phyloP scores from a whole-genome alignment of 2,329 filamentous ascomycete genomes.

The Fusarium graminum region DNA sequence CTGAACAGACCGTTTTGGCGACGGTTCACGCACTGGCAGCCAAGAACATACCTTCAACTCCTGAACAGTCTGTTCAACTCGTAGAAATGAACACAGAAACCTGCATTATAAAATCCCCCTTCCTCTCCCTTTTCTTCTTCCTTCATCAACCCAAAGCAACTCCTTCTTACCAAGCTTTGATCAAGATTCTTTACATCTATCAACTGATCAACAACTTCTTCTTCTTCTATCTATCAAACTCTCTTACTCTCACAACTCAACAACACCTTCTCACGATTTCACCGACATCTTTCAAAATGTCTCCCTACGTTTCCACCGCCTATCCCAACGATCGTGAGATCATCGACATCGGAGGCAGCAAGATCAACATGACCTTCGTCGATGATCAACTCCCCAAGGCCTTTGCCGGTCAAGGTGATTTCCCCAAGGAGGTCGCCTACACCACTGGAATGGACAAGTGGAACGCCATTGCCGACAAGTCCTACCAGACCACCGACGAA shows the following conservation, averaged over 20 bases:
- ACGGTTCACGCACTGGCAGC: too few species aligned
- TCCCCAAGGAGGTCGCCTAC: conserved; percentile 49
- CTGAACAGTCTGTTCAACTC: too few species aligned
- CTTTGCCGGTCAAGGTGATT: conserved; percentile 35
- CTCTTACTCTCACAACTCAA: neutral
- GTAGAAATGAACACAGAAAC: too few species aligned
- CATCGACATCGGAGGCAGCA: conserved; percentile 43
- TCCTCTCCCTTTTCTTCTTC: too few species aligned
- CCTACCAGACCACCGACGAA: conserved; percentile 43
- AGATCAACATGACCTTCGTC: conserved; percentile 21
- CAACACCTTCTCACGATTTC: neutral
- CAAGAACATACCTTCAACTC: too few species aligned
- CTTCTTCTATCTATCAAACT: too few species aligned
- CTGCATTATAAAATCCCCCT: too few species aligned
- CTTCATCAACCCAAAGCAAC: too few species aligned
- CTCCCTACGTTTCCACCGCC: neutral
- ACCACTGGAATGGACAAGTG: conserved; percentile 40
- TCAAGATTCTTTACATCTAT: too few species aligned
- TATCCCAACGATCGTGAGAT: conserved; percentile 4
- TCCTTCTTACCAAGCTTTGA: too few species aligned
- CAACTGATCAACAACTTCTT: too few species aligned
- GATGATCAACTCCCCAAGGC: conserved; percentile 37
- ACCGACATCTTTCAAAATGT: neutral
- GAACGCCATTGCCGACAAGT: conserved; percentile 27
- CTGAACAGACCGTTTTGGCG: too few species aligned